Percentiles rank a stretch among this genome's conserved stretches.
Conservation (phyloP, 768 basidiomycete species). For the Rhizopogon vesiculosus region DNA sequence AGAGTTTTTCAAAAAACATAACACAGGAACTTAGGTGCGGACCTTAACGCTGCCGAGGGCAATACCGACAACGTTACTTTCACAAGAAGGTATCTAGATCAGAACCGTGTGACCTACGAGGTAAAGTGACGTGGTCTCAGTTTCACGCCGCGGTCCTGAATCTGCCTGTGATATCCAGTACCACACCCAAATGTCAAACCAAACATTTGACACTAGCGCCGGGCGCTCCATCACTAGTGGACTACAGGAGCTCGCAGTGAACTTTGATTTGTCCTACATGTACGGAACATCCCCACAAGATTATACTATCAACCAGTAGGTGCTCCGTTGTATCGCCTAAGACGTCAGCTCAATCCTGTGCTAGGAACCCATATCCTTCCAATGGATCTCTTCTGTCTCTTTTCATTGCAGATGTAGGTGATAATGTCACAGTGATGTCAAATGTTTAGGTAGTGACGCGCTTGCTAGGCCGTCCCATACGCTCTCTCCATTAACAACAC, state of each 20-base stretch:
- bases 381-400: slow-evolving; percentile 56
- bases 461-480: slow-evolving; percentile 43
- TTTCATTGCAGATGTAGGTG: slow-evolving; percentile 42
- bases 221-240: slow-evolving; percentile 53
- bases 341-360: not conserved
- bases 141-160: not conserved
- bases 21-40: slow-evolving; percentile 33
- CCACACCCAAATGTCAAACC: slow-evolving; percentile 52
- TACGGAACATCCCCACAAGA: slow-evolving; percentile 77
- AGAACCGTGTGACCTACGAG: slow-evolving; percentile 74
- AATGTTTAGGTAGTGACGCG: not conserved
- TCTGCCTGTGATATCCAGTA: slow-evolving; percentile 36
- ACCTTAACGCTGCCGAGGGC: slow-evolving; percentile 36
- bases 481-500: slow-evolving; percentile 61
- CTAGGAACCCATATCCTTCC: slow-evolving; percentile 59
- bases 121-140: slow-evolving; percentile 24
- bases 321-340: not conserved
- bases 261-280: slow-evolving; percentile 56
- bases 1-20: not conserved
- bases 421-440: not conserved
- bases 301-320: slow-evolving; percentile 61
- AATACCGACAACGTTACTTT: slow-evolving; percentile 52
- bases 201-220: slow-evolving; percentile 54
- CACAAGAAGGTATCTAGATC: slow-evolving; percentile 71
- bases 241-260: slow-evolving; percentile 45